Evolutionary conservation across 1,284 basidiomycete genomes (phyloP), one percentile per base, ranked within the genome.

Genomic region (Flammula alnicola): DNA sequence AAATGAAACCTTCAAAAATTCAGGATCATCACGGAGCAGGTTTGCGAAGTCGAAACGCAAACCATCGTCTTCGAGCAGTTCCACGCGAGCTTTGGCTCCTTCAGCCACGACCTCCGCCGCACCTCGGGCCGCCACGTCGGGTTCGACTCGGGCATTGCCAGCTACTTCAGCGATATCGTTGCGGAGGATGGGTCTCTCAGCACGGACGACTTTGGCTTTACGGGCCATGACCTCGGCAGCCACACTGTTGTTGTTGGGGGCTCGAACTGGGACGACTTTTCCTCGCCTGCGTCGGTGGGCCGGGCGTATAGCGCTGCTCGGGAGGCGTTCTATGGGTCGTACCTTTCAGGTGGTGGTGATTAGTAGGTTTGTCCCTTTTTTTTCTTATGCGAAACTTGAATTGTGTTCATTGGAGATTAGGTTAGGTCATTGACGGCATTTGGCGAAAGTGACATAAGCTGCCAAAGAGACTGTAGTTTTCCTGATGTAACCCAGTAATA

Each of bases 161-260:
- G 27, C 27, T n/a, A 30, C 27, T 30, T 8, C 27, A 30, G 27
- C 27, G n/a, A n/a, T n/a, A 30, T 30, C 27, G 27, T 30, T n/a
- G 27, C 7, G 27, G 27, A n/a, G 7, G 27, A 30, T n/a, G 65
- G 67, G 3, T 63, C 62, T 1, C 47, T 70, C 55, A 65, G 47
- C 50, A 53, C 46, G 16, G 42, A 64, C 47, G 63, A 69, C 52
- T 63, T 68, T 42, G 62, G 63, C 35, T 70, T 72, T 63, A 49
- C 33, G 7, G 70, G 70, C 12, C 37, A 38, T 17, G 63, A 69
- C 38, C 46, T 68, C 39, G 70, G 70, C 25, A 49, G 37, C 29
- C 50, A 62, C 36, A 61, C 58, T 22, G 56, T 68, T 32, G 51
- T 64, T 36, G 47, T 61, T 11, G 29, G 41, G 12, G 66, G 69